Evolutionary conservation across 2,329 filamentous ascomycete species (phyloP).

Genomic region (Epicoccum nigrum): DNA sequence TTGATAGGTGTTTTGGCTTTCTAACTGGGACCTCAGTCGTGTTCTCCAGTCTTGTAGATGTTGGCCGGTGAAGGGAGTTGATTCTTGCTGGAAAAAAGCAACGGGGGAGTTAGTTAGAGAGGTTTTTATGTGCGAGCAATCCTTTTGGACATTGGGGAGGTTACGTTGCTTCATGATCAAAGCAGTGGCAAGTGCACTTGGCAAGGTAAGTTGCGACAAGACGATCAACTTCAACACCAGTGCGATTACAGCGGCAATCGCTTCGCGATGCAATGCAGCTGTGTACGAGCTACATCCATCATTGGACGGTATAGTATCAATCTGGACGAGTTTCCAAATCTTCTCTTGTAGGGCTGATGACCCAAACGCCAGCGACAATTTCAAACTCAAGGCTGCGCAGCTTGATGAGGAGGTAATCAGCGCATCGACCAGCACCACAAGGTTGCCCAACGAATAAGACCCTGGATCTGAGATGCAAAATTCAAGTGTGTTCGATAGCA

Average conservation of each 20-base stretch:
- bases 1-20: conserved; percentile 47
- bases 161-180: conserved; percentile 39
- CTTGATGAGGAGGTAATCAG: conserved; percentile 20
- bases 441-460: conserved; percentile 15
- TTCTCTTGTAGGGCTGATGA: conserved; percentile 31
- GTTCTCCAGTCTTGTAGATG: conserved; percentile 57
- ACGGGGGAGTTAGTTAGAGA: conserved; percentile 14
- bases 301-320: not conserved
- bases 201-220: conserved; percentile 20
- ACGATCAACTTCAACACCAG: conserved; percentile 38
- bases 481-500: conserved; percentile 27
- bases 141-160: conserved; percentile 8
- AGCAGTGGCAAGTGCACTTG: conserved; percentile 24
- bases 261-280: conserved; percentile 18
- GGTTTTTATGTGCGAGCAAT: conserved; percentile 27
- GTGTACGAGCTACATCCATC: conserved; percentile 24
- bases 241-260: conserved; percentile 34
- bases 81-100: conserved; percentile 47
- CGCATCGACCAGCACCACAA: conserved; percentile 24
- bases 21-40: conserved; percentile 53
- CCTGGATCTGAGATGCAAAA: conserved; percentile 15
- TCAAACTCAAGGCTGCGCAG: conserved; percentile 23
- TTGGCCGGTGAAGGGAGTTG: conserved; percentile 44
- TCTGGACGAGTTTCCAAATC: conserved; percentile 27
- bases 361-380: conserved; percentile 33